Evolutionary conservation across 1,139 yeast species (phyloP).

Genomic region (Pichia sorboxylosa): DNA sequence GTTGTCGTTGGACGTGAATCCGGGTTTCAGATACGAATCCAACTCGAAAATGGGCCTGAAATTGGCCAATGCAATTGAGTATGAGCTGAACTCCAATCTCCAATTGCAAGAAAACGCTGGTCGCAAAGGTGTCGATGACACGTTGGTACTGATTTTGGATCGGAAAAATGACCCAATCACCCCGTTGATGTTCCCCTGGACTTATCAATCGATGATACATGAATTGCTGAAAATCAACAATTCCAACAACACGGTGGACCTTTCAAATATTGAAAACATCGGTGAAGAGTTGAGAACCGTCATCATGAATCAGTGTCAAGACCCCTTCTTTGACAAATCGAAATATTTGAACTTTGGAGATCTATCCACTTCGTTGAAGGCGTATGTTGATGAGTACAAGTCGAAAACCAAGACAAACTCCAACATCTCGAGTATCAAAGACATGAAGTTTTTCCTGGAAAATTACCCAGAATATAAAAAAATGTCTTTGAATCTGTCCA

Average conservation of each 20-base stretch:
- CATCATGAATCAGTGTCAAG: conserved; percentile 57
- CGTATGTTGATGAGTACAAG: conserved; percentile 75
- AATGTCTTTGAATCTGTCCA: conserved; percentile 79
- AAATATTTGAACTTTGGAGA: conserved; percentile 92
- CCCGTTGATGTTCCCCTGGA: conserved; percentile 90
- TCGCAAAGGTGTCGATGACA: conserved; percentile 56
- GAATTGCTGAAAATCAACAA: conserved; percentile 74
- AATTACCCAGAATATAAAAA: conserved; percentile 89
- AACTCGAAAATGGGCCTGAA: conserved; percentile 52
- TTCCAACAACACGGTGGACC: conserved; percentile 51
- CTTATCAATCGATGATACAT: conserved; percentile 95
- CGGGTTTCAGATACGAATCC: conserved; percentile 64
- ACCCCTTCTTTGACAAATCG: conserved; percentile 63
- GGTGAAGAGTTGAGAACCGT: conserved; percentile 45
- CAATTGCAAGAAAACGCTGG: too few species aligned
- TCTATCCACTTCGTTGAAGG: conserved; percentile 77
- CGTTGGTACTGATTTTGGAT: conserved; percentile 61
- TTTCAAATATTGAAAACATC: conserved; percentile 36
- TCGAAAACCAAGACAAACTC: conserved; percentile 63
- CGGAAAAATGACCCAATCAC: conserved; percentile 86
- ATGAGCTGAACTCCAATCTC: conserved; percentile 36
- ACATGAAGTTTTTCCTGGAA: conserved; percentile 81
- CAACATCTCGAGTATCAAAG: conserved; percentile 66
- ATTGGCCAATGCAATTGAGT: conserved; percentile 59
- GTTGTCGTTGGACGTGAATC: conserved; percentile 64